Evolutionary conservation across 805 yeast genomes (phyloP), one percentile per base, ranked within the genome.

Genomic region (Ogataea polymorpha): DNA sequence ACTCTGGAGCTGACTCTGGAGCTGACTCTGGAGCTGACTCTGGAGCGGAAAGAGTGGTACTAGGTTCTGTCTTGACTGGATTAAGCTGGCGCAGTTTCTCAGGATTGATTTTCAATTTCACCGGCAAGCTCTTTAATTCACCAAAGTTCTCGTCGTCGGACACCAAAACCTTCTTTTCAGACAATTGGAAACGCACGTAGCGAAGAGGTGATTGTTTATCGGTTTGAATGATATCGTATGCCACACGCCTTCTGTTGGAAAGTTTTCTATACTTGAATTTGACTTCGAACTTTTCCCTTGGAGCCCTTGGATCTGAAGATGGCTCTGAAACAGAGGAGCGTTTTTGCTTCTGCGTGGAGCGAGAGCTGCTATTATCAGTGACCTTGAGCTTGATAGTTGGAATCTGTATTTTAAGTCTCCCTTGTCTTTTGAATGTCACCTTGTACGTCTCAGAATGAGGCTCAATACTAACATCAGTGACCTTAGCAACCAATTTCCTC

Each of bases 401-500:
- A 35, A 77, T 58, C 50, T 74, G 81, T 34, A 77, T 72, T 53
- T 71, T 75, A 46, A 77, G 70, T 41, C 79, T 56, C 2, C 80
- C 80, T 51, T 80, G 82, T 44, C 87, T 66, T 48, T 72, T 81
- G 14, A 88, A 63, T 5, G 52, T 33, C 20, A 59, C 40, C 18
- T 74, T 67, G n/a, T 87, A 65, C 28, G 67, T 67, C 3, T 81
- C 81, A 3, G 35, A 28, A 2, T 37, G 37, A 3, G 48, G 42
- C 3, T 54, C 52, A 9, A 48, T 15, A 2, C 43, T 37, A 24
- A 50, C 52, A 20, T 44, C 48, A 5, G 70, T 48, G 37, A 75
- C 52, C 48, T 71, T 74, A 0, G 88, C 86, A 6, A 75, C 77
- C 17, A 93, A 66, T 49, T 77, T 78, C 56, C 77, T 81, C 38